These are phyloP conservation scores for Tolypocladium paradoxum DNA, from an alignment of 2,329 filamentous ascomycete species.

Conservation along the genomic window DNA sequence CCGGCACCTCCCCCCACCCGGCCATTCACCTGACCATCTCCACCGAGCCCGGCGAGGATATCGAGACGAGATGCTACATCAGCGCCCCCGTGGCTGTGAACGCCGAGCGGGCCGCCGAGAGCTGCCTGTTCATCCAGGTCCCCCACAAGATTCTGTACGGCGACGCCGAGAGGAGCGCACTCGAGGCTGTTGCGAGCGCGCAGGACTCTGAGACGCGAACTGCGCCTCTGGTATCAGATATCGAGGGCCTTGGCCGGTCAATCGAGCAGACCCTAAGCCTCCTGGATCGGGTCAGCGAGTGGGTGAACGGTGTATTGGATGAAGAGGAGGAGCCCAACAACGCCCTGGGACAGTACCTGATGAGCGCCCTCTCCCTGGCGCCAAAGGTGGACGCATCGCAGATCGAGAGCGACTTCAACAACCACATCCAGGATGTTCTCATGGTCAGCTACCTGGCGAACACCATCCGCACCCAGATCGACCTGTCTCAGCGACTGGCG, in stretches of 20 bases:
- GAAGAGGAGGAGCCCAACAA: conserved; percentile 86
- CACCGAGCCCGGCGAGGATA: conserved; percentile 77
- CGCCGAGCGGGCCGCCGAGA: conserved; percentile 87
- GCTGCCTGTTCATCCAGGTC: conserved; percentile 94
- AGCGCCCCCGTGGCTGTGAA: conserved; percentile 90
- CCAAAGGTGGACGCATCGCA: conserved; percentile 87
- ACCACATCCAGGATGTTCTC: conserved; percentile 97
- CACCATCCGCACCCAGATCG: conserved; percentile 97
- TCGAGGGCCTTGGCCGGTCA: conserved; percentile 77
- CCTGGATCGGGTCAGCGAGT: conserved; percentile 83
- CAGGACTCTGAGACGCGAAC: conserved; percentile 68
- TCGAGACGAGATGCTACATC: conserved; percentile 90
- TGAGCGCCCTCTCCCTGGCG: conserved; percentile 84
- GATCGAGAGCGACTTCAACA: conserved; percentile 98
- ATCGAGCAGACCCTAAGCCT: conserved; percentile 82
- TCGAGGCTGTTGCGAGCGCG: conserved; percentile 77
- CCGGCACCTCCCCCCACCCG: conserved; percentile 95
- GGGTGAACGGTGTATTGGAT: conserved; percentile 87
- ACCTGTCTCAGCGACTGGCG: conserved; percentile 88
- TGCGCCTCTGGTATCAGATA: conserved; percentile 69
- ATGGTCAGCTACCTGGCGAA: conserved; percentile 98
- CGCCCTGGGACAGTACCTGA: conserved; percentile 85
- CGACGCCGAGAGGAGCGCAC: conserved; percentile 53
- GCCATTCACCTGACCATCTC: conserved; percentile 93
- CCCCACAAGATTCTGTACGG: conserved; percentile 89